A percentile compares a stretch with the other conserved stretches of the same genome.
These are phyloP conservation scores for Setaria italica DNA, from an alignment of 202 grass and related monocot species.

Conservation along the genomic window DNA sequence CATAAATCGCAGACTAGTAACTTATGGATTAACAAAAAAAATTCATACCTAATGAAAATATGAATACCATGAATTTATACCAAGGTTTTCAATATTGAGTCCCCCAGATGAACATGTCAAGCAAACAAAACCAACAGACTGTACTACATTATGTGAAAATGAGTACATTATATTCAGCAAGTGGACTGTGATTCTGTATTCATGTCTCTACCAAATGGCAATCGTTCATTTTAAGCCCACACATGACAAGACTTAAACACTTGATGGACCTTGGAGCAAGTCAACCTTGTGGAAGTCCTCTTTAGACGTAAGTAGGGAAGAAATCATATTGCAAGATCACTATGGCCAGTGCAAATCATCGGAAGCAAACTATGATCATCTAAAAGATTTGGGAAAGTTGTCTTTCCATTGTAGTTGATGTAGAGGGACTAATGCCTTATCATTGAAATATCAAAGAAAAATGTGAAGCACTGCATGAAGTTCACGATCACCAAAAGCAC, in stretches of 20 bases:
- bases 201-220: not conserved
- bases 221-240: not conserved
- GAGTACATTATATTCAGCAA: constrained; percentile 18
- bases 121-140: constrained; percentile 21
- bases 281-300: constrained; percentile 1
- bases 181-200: not conserved
- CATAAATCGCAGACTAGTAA: not conserved
- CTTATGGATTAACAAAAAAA: not conserved
- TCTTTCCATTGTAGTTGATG: not conserved
- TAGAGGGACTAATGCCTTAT: not conserved
- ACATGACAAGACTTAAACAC: not conserved
- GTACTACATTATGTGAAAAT: not conserved
- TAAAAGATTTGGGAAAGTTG: not conserved
- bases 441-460: constrained; percentile 7
- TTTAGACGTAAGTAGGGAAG: not conserved
- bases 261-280: constrained; percentile 2
- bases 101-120: constrained; percentile 4
- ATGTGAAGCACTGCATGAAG: not conserved
- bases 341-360: not conserved
- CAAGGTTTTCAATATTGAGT: constrained; percentile 21
- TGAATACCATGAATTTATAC: constrained; percentile 26
- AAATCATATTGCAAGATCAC: not conserved
- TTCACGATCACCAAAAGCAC: not conserved
- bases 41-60: constrained; percentile 8
- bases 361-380: constrained; percentile 9